Conservation (phyloP, 164 flowering plant genomes). For the Berberis thunbergii region DNA sequence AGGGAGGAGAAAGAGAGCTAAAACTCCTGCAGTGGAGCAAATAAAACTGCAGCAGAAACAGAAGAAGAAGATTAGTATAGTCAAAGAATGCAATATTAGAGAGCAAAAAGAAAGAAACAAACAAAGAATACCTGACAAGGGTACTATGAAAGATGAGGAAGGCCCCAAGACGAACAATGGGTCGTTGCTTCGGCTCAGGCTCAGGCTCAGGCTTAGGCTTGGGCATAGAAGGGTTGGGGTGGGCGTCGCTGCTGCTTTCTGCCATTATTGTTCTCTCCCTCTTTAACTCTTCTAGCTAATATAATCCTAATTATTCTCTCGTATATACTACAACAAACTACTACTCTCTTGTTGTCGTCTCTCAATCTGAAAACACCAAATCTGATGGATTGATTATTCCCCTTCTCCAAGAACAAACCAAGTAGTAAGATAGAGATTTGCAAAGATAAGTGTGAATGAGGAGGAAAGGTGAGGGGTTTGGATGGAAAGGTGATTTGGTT, state of each 20-base stretch:
- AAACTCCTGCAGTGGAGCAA: slow-evolving; percentile 59
- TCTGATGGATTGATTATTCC: no score
- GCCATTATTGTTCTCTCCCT: slow-evolving; percentile 16
- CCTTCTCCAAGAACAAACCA: no score
- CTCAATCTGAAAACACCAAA: no score
- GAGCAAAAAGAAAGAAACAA: background rate
- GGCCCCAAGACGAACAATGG: slow-evolving; percentile 63
- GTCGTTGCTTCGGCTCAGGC: slow-evolving; percentile 32
- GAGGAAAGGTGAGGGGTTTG: no score
- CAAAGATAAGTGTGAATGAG: no score
- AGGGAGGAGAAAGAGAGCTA: slow-evolving; percentile 71
- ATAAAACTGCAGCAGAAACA: slow-evolving; percentile 34
- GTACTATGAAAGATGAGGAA: slow-evolving; percentile 67
- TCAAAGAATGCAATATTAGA: background rate
- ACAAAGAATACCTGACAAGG: slow-evolving; percentile 48
- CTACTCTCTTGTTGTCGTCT: no score
- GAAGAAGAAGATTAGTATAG: background rate
- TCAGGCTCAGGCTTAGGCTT: slow-evolving; percentile 26
- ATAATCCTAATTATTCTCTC: no score
- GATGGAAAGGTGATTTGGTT: no score
- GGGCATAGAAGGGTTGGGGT: slow-evolving; percentile 11
- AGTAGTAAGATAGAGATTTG: no score
- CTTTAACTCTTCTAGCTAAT: no score
- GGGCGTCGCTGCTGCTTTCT: slow-evolving; percentile 10
- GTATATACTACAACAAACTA: no score